A percentile compares a stretch with the other conserved stretches of the same genome.
Evolutionary conservation across 495 filamentous ascomycete genomes (phyloP).

Genomic region (Talaromyces borbonicus): DNA sequence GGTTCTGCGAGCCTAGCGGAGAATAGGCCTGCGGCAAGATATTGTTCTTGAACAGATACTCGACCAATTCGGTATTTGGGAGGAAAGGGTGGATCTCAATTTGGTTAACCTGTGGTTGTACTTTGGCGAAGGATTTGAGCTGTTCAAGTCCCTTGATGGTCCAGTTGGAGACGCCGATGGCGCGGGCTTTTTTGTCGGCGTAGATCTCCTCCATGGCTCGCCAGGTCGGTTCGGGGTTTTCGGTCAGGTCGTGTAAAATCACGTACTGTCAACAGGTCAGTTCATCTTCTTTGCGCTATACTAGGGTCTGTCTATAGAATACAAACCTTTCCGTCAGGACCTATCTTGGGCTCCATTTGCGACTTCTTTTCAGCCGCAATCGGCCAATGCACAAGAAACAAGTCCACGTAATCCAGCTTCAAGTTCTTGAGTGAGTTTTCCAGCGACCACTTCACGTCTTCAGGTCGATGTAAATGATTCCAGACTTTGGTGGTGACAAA

Average conservation of each 20-base stretch:
- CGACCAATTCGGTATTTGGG: constrained; percentile 59
- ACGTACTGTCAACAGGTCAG: constrained; percentile 27
- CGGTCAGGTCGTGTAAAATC: constrained; percentile 49
- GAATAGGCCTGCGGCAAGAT: constrained; percentile 71
- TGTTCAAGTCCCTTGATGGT: constrained; percentile 58
- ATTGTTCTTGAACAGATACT: constrained; percentile 57
- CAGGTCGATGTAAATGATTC: constrained; percentile 56
- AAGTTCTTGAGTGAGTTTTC: constrained; percentile 65
- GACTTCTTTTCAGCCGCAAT: constrained; percentile 57
- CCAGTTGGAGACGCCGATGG: constrained; percentile 88
- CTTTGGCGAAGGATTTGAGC: constrained; percentile 54
- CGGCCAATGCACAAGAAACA: constrained; percentile 78
- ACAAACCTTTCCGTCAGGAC: constrained; percentile 58
- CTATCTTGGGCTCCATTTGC: constrained; percentile 50
- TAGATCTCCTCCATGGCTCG: constrained; percentile 70
- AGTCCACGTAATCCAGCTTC: constrained; percentile 70
- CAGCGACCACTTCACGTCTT: constrained; percentile 55
- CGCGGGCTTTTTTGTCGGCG: constrained; percentile 56
- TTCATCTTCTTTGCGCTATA: not conserved
- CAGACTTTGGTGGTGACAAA: constrained; percentile 76
- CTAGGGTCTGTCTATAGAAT: not conserved
- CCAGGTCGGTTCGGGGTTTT: constrained; percentile 67
- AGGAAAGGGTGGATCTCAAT: constrained; percentile 92
- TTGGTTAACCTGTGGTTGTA: constrained; percentile 72
- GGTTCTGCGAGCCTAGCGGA: constrained; percentile 57